phyloP scores from a whole-genome alignment of 176 grass and related monocot species.

The Carex myosuroides region DNA sequence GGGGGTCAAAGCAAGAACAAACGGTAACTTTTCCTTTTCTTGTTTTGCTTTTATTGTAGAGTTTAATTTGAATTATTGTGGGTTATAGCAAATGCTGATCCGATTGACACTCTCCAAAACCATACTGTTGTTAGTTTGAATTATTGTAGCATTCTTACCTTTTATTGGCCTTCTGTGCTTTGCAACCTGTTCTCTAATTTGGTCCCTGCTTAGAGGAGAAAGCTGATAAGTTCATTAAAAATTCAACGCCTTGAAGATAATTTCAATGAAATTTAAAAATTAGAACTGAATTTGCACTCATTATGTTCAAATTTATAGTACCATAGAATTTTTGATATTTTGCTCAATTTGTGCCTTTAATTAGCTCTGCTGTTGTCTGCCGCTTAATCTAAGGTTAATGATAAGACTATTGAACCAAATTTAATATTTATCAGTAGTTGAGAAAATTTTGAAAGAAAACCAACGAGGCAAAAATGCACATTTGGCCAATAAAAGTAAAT shows the following conservation, averaged over 20 bases:
- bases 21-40: not conserved
- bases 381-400: not conserved
- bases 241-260: not conserved
- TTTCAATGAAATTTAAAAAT: not conserved
- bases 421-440: not conserved
- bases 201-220: too few relatives aligned
- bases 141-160: too few relatives aligned
- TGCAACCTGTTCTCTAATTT: not conserved
- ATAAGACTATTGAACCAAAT: not conserved
- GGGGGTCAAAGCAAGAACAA: not conserved
- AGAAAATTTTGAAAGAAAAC: not conserved
- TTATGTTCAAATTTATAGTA: not conserved
- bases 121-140: not conserved
- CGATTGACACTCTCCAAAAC: not conserved
- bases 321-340: not conserved
- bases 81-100: not conserved
- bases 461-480: not conserved
- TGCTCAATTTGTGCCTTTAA: not conserved
- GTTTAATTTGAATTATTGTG: not conserved
- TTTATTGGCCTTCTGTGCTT: not conserved
- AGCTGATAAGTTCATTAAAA: not conserved
- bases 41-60: not conserved
- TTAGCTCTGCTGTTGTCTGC: not conserved
- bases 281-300: not conserved
- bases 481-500: not conserved